A percentile compares a stretch with the other conserved stretches of the same genome.
Conservation (phyloP, 2,329 filamentous ascomycete genomes). For the Xylaria sp. region DNA sequence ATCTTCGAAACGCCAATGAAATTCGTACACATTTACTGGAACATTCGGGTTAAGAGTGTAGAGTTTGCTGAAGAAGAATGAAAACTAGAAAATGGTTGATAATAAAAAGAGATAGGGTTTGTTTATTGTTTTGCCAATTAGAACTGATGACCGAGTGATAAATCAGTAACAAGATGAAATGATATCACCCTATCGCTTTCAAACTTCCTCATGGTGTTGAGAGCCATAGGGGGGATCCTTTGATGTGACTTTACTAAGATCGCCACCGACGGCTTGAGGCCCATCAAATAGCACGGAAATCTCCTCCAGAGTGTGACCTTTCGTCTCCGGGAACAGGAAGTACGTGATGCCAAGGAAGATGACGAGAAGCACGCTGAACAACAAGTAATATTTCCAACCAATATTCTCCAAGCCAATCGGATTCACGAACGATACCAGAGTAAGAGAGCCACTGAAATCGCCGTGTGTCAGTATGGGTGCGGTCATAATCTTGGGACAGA, state of each 20-base stretch:
- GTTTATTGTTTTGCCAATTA: not conserved
- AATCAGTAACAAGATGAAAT: not conserved
- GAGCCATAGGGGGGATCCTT: not conserved
- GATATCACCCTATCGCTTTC: not conserved
- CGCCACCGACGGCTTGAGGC: not conserved
- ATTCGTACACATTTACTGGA: constrained; percentile 7
- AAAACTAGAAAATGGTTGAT: not conserved
- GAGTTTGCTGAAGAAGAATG: not conserved
- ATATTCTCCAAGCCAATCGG: constrained; percentile 45
- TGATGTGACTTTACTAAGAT: not conserved
- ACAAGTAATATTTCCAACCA: constrained; percentile 47
- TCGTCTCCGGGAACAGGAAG: constrained; percentile 44
- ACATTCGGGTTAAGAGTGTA: constrained; percentile 6
- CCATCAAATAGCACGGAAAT: constrained; percentile 40
- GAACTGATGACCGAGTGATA: not conserved
- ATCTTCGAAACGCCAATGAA: constrained; percentile 43
- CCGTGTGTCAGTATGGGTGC: not conserved
- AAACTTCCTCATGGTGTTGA: not conserved
- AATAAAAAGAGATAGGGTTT: not conserved
- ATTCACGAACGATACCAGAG: constrained; percentile 33
- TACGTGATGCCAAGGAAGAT: constrained; percentile 43
- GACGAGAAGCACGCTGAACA: constrained; percentile 48
- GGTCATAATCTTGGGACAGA: not conserved
- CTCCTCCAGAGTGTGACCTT: constrained; percentile 37
- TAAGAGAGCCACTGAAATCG: not conserved